A percentile compares a stretch with the other conserved stretches of the same genome.
Conservation (phyloP, 352 stramenopile genomes). For the Pelagophyceae sp. region DNA sequence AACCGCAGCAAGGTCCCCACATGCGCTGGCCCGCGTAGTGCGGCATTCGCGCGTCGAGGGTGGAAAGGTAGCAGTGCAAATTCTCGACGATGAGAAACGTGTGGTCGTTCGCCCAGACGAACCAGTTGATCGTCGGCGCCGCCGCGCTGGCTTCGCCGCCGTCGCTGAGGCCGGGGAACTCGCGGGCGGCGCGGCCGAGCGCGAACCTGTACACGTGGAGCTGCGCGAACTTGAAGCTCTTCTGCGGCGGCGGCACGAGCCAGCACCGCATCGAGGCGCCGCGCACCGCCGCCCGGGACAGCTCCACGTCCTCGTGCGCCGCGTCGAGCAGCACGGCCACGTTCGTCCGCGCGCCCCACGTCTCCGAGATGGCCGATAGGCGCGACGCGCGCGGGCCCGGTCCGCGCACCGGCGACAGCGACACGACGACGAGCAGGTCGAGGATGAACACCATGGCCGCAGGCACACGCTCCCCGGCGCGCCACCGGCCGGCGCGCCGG, state of each 20-base stretch:
- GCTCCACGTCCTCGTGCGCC: conserved; percentile 3
- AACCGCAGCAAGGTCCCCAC: conserved; percentile 8
- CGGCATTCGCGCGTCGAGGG: no score
- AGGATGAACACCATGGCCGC: not conserved
- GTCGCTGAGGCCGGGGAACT: not conserved
- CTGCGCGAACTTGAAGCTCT: not conserved
- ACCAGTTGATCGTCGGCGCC: not conserved
- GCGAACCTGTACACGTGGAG: not conserved
- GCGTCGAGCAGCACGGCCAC: not conserved
- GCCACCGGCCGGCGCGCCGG: no score
- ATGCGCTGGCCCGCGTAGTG: not conserved
- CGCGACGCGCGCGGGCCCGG: conserved; percentile 8
- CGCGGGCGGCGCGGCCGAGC: not conserved
- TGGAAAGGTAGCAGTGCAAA: not conserved
- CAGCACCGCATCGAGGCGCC: not conserved
- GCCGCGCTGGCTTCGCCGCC: not conserved
- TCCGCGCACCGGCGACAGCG: conserved; percentile 1
- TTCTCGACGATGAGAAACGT: conserved; percentile 6
- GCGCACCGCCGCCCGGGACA: not conserved
- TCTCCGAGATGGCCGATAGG: not conserved
- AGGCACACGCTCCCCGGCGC: no score
- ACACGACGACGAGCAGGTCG: not conserved
- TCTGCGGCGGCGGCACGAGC: not conserved
- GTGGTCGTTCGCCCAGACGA: conserved; percentile 9
- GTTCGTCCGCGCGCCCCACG: not conserved